These are phyloP conservation scores for Xylaria sp. DNA, from an alignment of 2,329 filamentous ascomycete genomes.

Conservation along the genomic window DNA sequence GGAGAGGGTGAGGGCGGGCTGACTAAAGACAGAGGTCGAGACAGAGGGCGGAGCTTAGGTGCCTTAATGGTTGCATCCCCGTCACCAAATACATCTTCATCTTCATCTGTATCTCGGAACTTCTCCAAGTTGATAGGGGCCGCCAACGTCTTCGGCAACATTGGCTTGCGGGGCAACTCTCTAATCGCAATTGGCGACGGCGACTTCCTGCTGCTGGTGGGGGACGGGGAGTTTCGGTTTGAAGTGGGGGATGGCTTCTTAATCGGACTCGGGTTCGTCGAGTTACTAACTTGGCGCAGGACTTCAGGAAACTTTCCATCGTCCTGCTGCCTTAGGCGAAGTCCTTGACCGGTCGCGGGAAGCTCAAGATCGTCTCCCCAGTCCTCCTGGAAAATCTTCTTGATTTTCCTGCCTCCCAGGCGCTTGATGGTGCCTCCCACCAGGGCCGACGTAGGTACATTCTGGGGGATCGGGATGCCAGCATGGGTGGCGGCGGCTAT, in stretches of 20 bases:
- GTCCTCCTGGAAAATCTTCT: slow-evolving; percentile 75
- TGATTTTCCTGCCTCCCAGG: slow-evolving; percentile 74
- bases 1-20: slow-evolving; percentile 61
- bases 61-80: slow-evolving; percentile 69
- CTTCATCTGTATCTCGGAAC: slow-evolving; percentile 64
- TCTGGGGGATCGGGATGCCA: slow-evolving; percentile 86
- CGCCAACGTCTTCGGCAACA: slow-evolving; percentile 41
- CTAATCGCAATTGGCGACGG: not conserved
- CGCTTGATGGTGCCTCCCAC: slow-evolving; percentile 92
- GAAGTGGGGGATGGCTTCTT: slow-evolving; percentile 39
- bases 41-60: slow-evolving; percentile 47
- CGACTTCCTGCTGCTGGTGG: not conserved
- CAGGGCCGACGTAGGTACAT: slow-evolving; percentile 85
- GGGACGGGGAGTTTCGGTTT: too few species aligned
- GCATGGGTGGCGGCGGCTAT: slow-evolving; percentile 85
- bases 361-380: slow-evolving; percentile 80
- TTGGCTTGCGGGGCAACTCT: slow-evolving; percentile 37
- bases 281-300: slow-evolving; percentile 67
- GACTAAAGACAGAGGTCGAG: slow-evolving; percentile 46
- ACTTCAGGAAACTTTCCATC: slow-evolving; percentile 66
- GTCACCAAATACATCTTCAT: slow-evolving; percentile 67
- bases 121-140: slow-evolving; percentile 61
- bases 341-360: slow-evolving; percentile 58
- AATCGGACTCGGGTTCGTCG: slow-evolving; percentile 55
- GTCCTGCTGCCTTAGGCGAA: slow-evolving; percentile 68